Evolutionary conservation across 768 basidiomycete genomes (phyloP), one percentile per base, ranked within the genome.

Genomic region (Artomyces pyxidatus): DNA sequence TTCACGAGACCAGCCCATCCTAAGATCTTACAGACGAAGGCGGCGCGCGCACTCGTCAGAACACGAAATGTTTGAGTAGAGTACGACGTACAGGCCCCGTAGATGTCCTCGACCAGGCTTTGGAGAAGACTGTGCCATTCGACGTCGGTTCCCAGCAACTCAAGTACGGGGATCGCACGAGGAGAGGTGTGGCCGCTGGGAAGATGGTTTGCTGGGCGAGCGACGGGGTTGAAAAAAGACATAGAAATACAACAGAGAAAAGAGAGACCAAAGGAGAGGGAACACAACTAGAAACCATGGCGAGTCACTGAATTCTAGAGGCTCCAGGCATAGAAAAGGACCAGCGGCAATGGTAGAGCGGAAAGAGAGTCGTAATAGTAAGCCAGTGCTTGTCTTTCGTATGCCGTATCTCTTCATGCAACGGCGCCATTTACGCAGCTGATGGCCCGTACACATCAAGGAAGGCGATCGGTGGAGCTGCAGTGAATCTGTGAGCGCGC

Each of bases 1-100:
- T 50, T 52, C 21, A 54, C 49, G 17, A 50, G 42, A 23, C 58
- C 58, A 19, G 55, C 50, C 58, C 58, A 59, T 4, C 58, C 58
- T 11, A 56, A 12, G 22, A 41, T 41, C 39, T 41, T 14, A 35
- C 12, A 12, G 11, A 41, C n/a, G 16, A 23, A 11, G 2, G 22
- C 22, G 11, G 39, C 19, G 22, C 22, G 21, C n/a, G n/a, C n/a
- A 40, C 12, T 7, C 21, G 11, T 17, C 22, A 41, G 39, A 41
- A 21, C n/a, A n/a, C n/a, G n/a, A n/a, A n/a, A n/a, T n/a, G n/a
- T n/a, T n/a, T n/a, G n/a, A n/a, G n/a, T n/a, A n/a, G n/a, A n/a
- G 5, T 12, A 12, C 22, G 39, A 41, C 39, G 22, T 41, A 41
- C 39, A 3, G 39, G 16, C 1, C 39, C 22, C 16, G 39, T 5